Conservation (phyloP, 2,329 filamentous ascomycete genomes). For the Aspergillus cejpii region DNA sequence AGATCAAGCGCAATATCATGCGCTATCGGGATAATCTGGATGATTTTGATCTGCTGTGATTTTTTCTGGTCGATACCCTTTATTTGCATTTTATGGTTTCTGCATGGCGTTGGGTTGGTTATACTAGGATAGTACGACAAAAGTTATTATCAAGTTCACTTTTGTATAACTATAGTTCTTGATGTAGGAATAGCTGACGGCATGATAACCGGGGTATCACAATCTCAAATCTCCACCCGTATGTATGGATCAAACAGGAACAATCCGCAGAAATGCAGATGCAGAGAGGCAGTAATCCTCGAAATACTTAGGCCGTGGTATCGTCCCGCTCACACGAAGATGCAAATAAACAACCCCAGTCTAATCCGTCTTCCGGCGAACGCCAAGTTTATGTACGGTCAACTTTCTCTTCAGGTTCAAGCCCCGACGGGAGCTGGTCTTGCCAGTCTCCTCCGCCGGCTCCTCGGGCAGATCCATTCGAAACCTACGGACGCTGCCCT, state of each 20-base stretch:
- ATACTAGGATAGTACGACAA: neutral
- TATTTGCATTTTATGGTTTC: slow-evolving; percentile 4
- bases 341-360: neutral
- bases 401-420: slow-evolving; percentile 14
- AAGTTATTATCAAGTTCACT: neutral
- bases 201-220: slow-evolving; percentile 7
- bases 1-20: slow-evolving; percentile 95
- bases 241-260: too few relatives aligned
- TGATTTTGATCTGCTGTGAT: slow-evolving; percentile 82
- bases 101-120: slow-evolving; percentile 9
- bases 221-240: slow-evolving; percentile 1
- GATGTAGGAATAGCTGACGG: neutral
- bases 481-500: slow-evolving; percentile 42
- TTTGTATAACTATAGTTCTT: neutral
- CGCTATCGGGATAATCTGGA: slow-evolving; percentile 92
- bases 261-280: neutral
- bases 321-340: neutral
- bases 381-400: neutral
- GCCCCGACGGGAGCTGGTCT: neutral
- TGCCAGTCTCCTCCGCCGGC: neutral
- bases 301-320: neutral
- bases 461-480: slow-evolving; percentile 40
- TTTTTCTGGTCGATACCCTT: slow-evolving; percentile 10
- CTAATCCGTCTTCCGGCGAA: neutral
- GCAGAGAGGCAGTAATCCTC: neutral